Evolutionary conservation across 768 basidiomycete genomes (phyloP), one percentile per base, ranked within the genome.

Genomic region (Phaeolepiota aurea): DNA sequence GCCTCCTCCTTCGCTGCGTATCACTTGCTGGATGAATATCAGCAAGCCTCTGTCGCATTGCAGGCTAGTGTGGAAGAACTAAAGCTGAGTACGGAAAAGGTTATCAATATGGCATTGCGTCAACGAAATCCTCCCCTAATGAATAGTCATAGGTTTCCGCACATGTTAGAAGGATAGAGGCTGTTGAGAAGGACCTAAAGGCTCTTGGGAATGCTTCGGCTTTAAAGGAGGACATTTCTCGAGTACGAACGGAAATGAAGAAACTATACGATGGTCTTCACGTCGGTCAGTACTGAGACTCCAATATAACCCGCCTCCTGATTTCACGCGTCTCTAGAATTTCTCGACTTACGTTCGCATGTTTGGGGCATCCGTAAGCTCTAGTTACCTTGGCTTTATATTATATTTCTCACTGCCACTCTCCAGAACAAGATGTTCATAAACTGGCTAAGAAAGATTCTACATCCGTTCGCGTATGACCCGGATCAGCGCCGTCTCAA

Each of bases 31-130:
- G 89, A 94, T 47, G 92, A 94, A 64, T 91, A 92, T 61, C 87
- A 89, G 60, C 66, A 73, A 32, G 90, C 91, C 20, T 90, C 89
- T 3, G 81, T 84, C n/a, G 76, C 87, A 20, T 63, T 96, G 37
- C 85, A 92, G 60, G 77, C 82, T 15, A 91, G 88, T 55, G 86
- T 94, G 12, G 82, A 88, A 49, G 87, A 92, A 50, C 64, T 96
- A 42, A 83, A 89, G 59, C 63, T 73, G 19, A 90, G 82, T 53
- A 92, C 90, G 0, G 78, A 82, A 51, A 84, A 89, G 74, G 90
- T 81, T 15, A 22, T 5, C 11, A 18, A n/a, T n/a, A n/a, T n/a
- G n/a, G n/a, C n/a, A n/a, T n/a, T n/a, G n/a, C n/a, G n/a, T n/a
- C n/a, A n/a, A n/a, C n/a, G n/a, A n/a, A n/a, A n/a, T n/a, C n/a